Base-by-base conservation (phyloP, 2,329 filamentous ascomycete genomes). In the Ophiostoma himal-ulmi region DNA sequence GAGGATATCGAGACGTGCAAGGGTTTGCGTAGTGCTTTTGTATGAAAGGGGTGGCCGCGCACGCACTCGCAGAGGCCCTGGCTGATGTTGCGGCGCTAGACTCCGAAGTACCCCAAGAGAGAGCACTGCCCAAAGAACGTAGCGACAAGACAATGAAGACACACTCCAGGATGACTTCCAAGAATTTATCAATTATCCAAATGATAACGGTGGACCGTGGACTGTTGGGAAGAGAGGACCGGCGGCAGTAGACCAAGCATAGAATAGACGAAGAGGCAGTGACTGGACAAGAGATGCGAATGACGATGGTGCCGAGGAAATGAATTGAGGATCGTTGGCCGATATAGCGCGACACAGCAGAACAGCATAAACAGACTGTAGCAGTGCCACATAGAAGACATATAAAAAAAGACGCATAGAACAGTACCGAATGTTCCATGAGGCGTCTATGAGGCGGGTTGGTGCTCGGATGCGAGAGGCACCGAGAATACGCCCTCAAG, bases 1-100 rank as follows among this genome's bases (percentile, higher is more conserved):
- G 70, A 74, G 70, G 71, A 69, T 67, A 65, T 71, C 72, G 64
- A 71, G 70, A 73, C 62, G 70, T 68, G 68, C 70, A 69, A 67
- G 71, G 69, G 68, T 66, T 65, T 68, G 64, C 60, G 65, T 70
- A 69, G 44, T 70, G 70, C 30, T 36, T 41, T 65, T 67, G 68
- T 68, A 68, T 48, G 62, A 57, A 68, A 30, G 67, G 67, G 70
- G 70, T 57, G 70, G 72, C 69, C 69, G 65, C 70, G 72, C 69
- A 71, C 52, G 70, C 70, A 71, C 60, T 62, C 26, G 20, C 13
- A 60, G 44, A 67, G 26, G 64, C 60, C 66, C 69, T 57, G 67
- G 67, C n/a, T 67, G 36, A 67, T 54, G 48, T 48, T 68, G 57
- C 70, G 70, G 70, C 60, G 70, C 69, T 34, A 70, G 36, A 67